Conservation (phyloP, 2,329 filamentous ascomycete species). For the Lojkania enalia region DNA sequence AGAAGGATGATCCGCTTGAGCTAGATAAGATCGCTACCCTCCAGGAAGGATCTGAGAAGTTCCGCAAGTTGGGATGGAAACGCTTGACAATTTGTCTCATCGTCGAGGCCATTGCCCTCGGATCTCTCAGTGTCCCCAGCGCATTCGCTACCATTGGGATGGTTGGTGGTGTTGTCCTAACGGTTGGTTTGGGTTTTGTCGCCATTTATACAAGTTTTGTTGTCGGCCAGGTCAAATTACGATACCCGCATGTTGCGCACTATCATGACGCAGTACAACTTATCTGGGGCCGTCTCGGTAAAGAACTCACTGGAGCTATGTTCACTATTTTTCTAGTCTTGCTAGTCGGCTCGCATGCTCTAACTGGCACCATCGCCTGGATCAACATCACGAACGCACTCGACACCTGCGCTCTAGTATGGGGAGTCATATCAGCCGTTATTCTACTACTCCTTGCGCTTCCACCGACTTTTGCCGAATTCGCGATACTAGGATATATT, state of each 20-base stretch:
- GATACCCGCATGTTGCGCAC: slow-evolving; percentile 63
- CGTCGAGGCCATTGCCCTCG: slow-evolving; percentile 56
- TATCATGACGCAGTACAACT: slow-evolving; percentile 71
- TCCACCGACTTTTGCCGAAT: slow-evolving; percentile 65
- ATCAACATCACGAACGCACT: slow-evolving; percentile 67
- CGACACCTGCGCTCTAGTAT: slow-evolving; percentile 64
- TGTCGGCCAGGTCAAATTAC: slow-evolving; percentile 63
- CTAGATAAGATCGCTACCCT: neutral
- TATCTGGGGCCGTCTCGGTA: slow-evolving; percentile 58
- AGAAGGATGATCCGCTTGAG: neutral
- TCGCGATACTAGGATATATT: slow-evolving; percentile 59
- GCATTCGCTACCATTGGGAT: slow-evolving; percentile 53
- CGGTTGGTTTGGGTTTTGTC: slow-evolving; percentile 57
- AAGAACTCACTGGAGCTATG: slow-evolving; percentile 62
- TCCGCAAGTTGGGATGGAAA: slow-evolving; percentile 54
- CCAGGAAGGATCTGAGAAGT: slow-evolving; percentile 26
- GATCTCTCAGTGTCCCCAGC: slow-evolving; percentile 50
- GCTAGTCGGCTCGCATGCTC: slow-evolving; percentile 70
- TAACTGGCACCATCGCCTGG: slow-evolving; percentile 69
- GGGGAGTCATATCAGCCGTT: slow-evolving; percentile 62
- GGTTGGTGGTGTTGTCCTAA: slow-evolving; percentile 51
- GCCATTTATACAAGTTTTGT: slow-evolving; percentile 66
- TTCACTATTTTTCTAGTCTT: slow-evolving; percentile 51
- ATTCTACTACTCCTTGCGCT: slow-evolving; percentile 64
- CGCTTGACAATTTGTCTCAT: slow-evolving; percentile 54